Conservation (phyloP, 768 basidiomycete species). For the Xerocomellus intermedius region DNA sequence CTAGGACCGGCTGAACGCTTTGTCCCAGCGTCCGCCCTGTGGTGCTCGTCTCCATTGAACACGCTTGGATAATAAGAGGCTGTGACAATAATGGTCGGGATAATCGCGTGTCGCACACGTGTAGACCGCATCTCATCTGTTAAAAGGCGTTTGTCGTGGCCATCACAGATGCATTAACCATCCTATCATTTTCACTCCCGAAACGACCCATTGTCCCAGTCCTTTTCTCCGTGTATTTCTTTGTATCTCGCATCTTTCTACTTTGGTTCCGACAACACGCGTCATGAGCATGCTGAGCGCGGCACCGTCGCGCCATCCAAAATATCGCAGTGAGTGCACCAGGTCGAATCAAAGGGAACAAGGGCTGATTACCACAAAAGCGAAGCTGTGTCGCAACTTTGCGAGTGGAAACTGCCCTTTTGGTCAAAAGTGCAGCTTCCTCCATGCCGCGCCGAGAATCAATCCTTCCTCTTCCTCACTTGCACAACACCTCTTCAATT, state of each 20-base stretch:
- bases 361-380: constrained; percentile 19
- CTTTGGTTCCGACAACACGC: constrained; percentile 3
- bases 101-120: constrained; percentile 35
- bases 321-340: constrained; percentile 33
- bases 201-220: neutral
- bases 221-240: neutral
- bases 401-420: constrained; percentile 37
- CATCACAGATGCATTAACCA: constrained; percentile 24
- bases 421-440: constrained; percentile 38
- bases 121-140: constrained; percentile 28
- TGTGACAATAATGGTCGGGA: constrained; percentile 18
- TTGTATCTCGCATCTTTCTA: neutral
- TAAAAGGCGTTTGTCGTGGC: constrained; percentile 27
- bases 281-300: constrained; percentile 7
- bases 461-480: constrained; percentile 16
- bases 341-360: neutral
- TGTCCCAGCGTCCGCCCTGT: neutral
- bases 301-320: constrained; percentile 17
- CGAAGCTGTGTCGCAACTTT: constrained; percentile 39
- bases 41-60: constrained; percentile 1
- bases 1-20: constrained; percentile 12
- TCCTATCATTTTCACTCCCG: constrained; percentile 8
- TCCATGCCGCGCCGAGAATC: constrained; percentile 29
- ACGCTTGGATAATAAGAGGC: constrained; percentile 14
- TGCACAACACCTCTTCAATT: constrained; percentile 13